A percentile compares a stretch with the other conserved stretches of the same genome.
These are phyloP conservation scores for Saccharomycopsis oosterbeekiorum DNA, from an alignment of 805 yeast genomes.

Conservation along the genomic window DNA sequence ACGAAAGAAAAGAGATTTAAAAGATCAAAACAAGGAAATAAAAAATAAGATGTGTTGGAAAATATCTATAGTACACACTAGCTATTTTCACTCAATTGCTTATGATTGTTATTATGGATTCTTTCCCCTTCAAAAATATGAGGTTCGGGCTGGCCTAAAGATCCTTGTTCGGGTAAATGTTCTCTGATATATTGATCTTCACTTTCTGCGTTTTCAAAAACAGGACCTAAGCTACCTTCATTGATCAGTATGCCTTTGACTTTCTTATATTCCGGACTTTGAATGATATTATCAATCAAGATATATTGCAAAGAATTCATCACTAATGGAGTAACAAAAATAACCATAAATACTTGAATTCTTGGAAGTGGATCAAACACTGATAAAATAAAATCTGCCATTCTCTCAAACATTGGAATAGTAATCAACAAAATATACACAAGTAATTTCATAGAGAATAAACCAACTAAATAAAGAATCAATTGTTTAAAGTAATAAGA, in stretches of 20 bases:
- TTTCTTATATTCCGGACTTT: slow-evolving; percentile 20
- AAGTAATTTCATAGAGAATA: slow-evolving; percentile 51
- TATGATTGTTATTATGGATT: neutral
- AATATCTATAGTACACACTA: neutral
- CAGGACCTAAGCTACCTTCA: neutral
- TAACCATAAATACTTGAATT: slow-evolving; percentile 77
- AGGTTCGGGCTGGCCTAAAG: slow-evolving; percentile 20
- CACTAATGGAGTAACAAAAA: slow-evolving; percentile 69
- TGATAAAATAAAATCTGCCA: slow-evolving; percentile 67
- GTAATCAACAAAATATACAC: slow-evolving; percentile 47
- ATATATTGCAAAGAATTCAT: slow-evolving; percentile 68
- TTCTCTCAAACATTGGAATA: slow-evolving; percentile 56
- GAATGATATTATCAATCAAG: slow-evolving; percentile 61
- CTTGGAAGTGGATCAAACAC: slow-evolving; percentile 78
- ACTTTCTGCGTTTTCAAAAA: neutral
- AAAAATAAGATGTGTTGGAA: neutral
- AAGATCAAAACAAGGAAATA: neutral
- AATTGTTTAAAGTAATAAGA: slow-evolving; percentile 42
- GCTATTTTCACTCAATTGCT: neutral
- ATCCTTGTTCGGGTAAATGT: slow-evolving; percentile 13
- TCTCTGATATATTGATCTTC: slow-evolving; percentile 8
- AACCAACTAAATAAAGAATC: slow-evolving; percentile 36
- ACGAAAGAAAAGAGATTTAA: too few relatives aligned
- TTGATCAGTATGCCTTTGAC: slow-evolving; percentile 6
- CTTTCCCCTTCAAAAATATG: slow-evolving; percentile 28